Conservation (phyloP, 306 rosid species). For the Luffa acutangula region DNA sequence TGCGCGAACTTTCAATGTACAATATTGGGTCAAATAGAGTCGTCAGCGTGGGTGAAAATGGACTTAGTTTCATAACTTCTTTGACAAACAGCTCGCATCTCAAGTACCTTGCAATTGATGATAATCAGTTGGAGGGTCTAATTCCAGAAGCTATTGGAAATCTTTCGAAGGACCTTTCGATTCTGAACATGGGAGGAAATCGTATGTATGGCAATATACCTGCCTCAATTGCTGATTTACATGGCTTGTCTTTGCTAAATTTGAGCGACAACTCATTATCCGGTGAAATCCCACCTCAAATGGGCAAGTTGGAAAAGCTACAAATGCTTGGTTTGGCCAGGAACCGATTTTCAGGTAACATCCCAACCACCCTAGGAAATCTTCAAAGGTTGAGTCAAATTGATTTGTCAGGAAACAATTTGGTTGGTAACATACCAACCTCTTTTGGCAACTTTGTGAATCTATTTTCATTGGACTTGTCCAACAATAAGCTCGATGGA, state of each 20-base stretch:
- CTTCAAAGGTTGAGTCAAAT: conserved; percentile 31
- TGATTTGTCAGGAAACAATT: conserved; percentile 46
- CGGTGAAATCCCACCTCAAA: conserved; percentile 48
- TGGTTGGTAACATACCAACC: conserved; percentile 30
- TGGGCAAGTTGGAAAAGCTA: conserved; percentile 36
- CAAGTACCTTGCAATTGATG: conserved; percentile 37
- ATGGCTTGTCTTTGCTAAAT: conserved; percentile 36
- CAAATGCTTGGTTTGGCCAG: conserved; percentile 30
- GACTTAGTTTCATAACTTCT: conserved; percentile 36
- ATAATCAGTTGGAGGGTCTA: conserved; percentile 40
- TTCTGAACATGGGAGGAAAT: conserved; percentile 53
- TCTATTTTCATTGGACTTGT: conserved; percentile 46
- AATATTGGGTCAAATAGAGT: conserved; percentile 47
- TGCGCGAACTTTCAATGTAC: conserved; percentile 40
- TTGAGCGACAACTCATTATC: conserved; percentile 39
- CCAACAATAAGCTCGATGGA: conserved; percentile 51
- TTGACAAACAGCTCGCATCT: conserved; percentile 47
- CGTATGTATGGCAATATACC: conserved; percentile 50
- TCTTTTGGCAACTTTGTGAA: conserved; percentile 35
- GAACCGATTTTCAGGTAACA: conserved; percentile 35
- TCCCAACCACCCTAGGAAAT: conserved; percentile 47
- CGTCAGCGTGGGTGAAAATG: conserved; percentile 23
- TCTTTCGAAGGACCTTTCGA: conserved; percentile 38
- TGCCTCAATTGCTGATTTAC: conserved; percentile 32
- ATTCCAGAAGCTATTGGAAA: conserved; percentile 57